These are phyloP conservation scores for Haplosporangium sp. DNA, from an alignment of 371 early-diverging fungal genomes.

Conservation along the genomic window DNA sequence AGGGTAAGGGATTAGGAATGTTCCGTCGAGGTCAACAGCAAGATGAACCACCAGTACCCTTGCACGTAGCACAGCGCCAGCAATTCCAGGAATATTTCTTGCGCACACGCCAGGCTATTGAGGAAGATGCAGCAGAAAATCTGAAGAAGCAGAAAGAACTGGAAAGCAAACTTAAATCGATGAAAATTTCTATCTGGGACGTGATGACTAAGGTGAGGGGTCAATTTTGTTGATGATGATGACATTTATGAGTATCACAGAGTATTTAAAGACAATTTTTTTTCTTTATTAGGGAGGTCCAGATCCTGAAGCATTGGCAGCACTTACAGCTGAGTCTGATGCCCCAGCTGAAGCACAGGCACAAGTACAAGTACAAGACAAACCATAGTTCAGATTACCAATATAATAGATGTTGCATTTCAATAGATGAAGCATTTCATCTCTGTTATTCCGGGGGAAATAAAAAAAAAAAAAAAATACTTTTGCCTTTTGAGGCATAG, in stretches of 20 bases:
- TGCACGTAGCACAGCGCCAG: conserved; percentile 52
- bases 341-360: background rate
- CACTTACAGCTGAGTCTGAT: conserved; percentile 22
- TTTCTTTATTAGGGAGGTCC: conserved; percentile 37
- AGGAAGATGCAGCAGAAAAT: conserved; percentile 54
- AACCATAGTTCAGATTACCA: background rate
- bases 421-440: background rate
- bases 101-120: conserved; percentile 53
- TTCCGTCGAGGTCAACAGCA: conserved; percentile 51
- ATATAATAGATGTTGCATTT: background rate
- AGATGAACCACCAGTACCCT: conserved; percentile 46
- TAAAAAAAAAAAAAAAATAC: too few relatives aligned
- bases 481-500: background rate
- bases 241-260: background rate
- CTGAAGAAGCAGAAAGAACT: conserved; percentile 55
- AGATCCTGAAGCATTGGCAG: conserved; percentile 46
- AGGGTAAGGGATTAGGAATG: conserved; percentile 55
- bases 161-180: conserved; percentile 51
- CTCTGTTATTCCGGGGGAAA: background rate
- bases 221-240: background rate
- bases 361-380: background rate
- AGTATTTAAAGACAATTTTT: background rate
- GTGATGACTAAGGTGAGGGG: conserved; percentile 47
- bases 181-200: conserved; percentile 56
- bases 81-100: conserved; percentile 56